Percentiles rank a stretch among this genome's conserved stretches.
phyloP scores from a whole-genome alignment of 148 eudicot species.

The Vaccinium darrowii region DNA sequence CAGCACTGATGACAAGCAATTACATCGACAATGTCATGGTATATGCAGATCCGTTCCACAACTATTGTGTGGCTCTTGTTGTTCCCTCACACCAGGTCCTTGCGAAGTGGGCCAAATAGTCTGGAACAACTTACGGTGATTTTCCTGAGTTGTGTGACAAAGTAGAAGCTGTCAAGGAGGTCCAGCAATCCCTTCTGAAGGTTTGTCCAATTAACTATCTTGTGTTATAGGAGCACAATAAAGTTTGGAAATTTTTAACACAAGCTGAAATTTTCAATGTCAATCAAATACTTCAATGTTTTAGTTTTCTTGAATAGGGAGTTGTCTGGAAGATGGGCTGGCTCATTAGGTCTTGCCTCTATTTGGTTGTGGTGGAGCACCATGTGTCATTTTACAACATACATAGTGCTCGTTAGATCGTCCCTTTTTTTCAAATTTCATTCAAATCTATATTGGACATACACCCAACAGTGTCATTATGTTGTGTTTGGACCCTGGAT shows the following conservation, averaged over 20 bases:
- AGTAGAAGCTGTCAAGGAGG: conserved; percentile 69
- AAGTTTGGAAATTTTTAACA: not conserved
- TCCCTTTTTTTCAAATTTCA: not conserved
- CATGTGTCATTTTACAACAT: not conserved
- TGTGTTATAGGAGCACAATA: conserved; percentile 8
- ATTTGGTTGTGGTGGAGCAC: not conserved
- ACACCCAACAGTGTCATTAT: not conserved
- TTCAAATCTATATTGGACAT: not conserved
- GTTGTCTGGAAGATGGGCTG: not conserved
- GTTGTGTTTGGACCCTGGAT: not conserved
- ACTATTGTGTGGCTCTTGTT: conserved; percentile 75
- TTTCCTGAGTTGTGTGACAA: conserved; percentile 69
- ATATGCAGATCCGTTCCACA: conserved; percentile 88
- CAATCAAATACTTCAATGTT: not conserved
- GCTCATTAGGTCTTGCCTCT: not conserved
- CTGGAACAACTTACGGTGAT: conserved; percentile 54
- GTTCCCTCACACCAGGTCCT: conserved; percentile 62
- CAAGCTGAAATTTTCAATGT: not conserved
- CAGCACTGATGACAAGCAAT: conserved; percentile 61
- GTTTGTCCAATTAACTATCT: conserved; percentile 25
- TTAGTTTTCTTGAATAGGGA: not conserved
- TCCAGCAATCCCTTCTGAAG: conserved; percentile 75
- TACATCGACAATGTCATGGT: conserved; percentile 80
- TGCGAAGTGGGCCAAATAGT: conserved; percentile 80
- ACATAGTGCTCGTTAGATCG: not conserved